Evolutionary conservation across 1,139 yeast species (phyloP).

Genomic region (Geotrichum bryndzae): DNA sequence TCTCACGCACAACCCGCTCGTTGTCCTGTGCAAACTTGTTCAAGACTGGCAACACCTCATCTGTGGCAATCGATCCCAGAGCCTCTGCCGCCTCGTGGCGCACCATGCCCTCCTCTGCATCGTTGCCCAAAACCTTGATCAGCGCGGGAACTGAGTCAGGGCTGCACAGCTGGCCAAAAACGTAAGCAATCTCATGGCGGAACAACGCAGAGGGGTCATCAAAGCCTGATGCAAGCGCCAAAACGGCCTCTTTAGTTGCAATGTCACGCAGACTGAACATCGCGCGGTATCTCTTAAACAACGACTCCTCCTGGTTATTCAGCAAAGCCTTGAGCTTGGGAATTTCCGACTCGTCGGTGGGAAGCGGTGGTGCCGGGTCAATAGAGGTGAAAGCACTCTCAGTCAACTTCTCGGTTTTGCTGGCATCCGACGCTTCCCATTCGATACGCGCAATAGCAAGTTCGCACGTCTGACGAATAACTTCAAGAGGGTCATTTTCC

Average conservation of each 20-base stretch:
- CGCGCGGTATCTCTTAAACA: constrained; percentile 94
- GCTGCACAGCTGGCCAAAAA: constrained; percentile 93
- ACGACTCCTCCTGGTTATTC: constrained; percentile 69
- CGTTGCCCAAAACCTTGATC: constrained; percentile 70
- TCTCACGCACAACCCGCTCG: constrained; percentile 88
- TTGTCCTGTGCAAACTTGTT: constrained; percentile 71
- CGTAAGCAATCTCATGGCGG: constrained; percentile 97
- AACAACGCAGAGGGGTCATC: constrained; percentile 86
- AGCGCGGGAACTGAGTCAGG: constrained; percentile 89
- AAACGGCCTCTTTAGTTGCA: constrained; percentile 86
- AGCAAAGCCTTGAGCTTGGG: constrained; percentile 60
- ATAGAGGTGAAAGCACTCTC: constrained; percentile 75
- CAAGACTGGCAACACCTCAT: constrained; percentile 85
- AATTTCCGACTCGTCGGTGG: constrained; percentile 51
- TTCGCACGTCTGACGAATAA: constrained; percentile 95
- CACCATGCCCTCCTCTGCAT: constrained; percentile 91
- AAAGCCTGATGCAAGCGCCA: constrained; percentile 87
- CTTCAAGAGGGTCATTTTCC: constrained; percentile 71
- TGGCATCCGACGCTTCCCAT: constrained; percentile 74
- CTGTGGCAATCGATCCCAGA: constrained; percentile 94
- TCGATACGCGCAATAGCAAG: constrained; percentile 89
- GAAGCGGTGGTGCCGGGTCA: constrained; percentile 97
- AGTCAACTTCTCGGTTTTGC: constrained; percentile 62
- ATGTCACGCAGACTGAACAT: constrained; percentile 97
- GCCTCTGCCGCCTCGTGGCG: constrained; percentile 99